A percentile compares a stretch with the other conserved stretches of the same genome.
Evolutionary conservation across 768 basidiomycete genomes (phyloP).

Genomic region (Russula sp.): DNA sequence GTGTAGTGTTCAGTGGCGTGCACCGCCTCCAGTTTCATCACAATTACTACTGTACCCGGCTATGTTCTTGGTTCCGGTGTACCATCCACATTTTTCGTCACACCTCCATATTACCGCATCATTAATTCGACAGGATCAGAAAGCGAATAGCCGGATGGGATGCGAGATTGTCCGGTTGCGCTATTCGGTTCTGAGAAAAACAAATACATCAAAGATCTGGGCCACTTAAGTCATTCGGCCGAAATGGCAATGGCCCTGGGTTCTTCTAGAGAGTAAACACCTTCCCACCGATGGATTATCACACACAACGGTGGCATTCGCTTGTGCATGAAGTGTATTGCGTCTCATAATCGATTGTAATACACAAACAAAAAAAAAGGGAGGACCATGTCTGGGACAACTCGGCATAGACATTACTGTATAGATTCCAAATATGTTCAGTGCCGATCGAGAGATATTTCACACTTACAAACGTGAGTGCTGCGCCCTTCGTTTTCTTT

Average conservation of each 20-base stretch:
- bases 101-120: neutral
- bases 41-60: neutral
- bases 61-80: neutral
- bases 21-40: neutral
- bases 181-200: conserved; percentile 11
- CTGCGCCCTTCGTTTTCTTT: conserved; percentile 99
- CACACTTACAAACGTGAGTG: conserved; percentile 82
- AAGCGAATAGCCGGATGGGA: conserved; percentile 19
- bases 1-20: conserved; percentile 20
- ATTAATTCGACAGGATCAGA: neutral
- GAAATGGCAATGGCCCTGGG: neutral
- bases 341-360: conserved; percentile 23
- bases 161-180: conserved; percentile 17
- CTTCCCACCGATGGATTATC: neutral
- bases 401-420: conserved; percentile 21
- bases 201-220: neutral
- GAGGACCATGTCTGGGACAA: conserved; percentile 12
- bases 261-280: neutral
- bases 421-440: conserved; percentile 1
- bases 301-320: neutral
- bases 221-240: neutral
- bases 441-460: neutral
- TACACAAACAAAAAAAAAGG: conserved; percentile 23
- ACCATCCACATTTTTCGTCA: neutral
- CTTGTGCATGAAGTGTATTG: conserved; percentile 21